Percentiles rank a stretch among this genome's conserved stretches.
Evolutionary conservation across 345 rosid species (phyloP).

Genomic region (Syzygium aqueum): DNA sequence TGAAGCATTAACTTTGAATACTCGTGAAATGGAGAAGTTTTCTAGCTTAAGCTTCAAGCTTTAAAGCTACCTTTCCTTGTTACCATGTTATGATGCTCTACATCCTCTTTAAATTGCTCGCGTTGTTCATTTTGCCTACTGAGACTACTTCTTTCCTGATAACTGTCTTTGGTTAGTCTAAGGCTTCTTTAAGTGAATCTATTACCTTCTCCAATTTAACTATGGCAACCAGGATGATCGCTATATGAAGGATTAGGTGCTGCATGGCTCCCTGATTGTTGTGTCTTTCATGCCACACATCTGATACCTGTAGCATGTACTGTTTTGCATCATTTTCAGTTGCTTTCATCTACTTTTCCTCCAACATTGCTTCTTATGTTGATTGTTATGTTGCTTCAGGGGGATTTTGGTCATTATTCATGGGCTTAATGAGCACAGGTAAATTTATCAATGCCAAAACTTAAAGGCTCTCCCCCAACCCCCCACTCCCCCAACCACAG

Average conservation of each 20-base stretch:
- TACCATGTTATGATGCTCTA: background rate
- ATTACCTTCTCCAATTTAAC: background rate
- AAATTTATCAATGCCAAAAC: background rate
- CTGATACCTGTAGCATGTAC: conserved; percentile 4
- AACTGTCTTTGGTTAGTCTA: background rate
- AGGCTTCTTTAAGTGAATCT: background rate
- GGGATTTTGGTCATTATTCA: conserved; percentile 84
- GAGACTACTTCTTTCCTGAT: background rate
- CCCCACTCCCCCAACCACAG: accelerated
- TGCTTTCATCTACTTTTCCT: background rate
- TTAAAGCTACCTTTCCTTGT: background rate
- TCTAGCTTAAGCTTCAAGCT: background rate
- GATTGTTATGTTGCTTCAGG: conserved; percentile 25
- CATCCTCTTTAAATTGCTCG: background rate
- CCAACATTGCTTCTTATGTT: background rate
- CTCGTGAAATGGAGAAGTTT: background rate
- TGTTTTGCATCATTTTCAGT: background rate
- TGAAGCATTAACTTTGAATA: background rate
- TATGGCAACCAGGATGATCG: background rate
- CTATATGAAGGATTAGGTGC: background rate
- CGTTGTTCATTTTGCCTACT: background rate
- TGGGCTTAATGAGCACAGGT: conserved; percentile 97
- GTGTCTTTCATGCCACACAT: background rate
- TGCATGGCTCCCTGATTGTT: background rate
- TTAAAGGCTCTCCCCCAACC: background rate